phyloP scores from a whole-genome alignment of 169 alveolate genomes.

The Eimeria acervulina region DNA sequence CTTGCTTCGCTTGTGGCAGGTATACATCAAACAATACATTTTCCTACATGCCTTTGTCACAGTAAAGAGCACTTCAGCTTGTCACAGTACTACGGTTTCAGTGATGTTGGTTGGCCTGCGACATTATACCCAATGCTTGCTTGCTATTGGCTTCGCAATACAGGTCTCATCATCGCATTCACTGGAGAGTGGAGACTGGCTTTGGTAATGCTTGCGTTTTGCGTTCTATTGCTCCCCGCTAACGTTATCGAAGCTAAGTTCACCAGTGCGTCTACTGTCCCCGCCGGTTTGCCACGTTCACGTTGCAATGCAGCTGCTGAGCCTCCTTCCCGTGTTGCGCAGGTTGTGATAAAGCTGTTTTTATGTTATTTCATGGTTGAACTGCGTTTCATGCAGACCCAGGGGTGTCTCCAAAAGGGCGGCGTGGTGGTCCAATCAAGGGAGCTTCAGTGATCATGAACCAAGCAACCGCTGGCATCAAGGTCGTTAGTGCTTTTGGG shows the following conservation, averaged over 20 bases:
- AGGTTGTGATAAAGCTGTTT: not conserved
- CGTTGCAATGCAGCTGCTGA: not conserved
- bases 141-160: not conserved
- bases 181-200: conserved; percentile 76
- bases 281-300: not conserved
- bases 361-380: not conserved
- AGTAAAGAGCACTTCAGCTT: not conserved
- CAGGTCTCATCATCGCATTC: conserved; percentile 75
- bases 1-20: conserved; percentile 38
- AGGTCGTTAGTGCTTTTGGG: conserved; percentile 75
- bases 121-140: not conserved
- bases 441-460: conserved; percentile 51
- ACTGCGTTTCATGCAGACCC: conserved; percentile 11
- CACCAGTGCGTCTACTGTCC: not conserved
- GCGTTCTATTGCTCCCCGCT: conserved; percentile 56
- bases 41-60: not conserved
- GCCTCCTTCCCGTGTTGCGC: not conserved
- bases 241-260: conserved; percentile 39
- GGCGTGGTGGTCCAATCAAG: not conserved
- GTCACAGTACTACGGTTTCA: too few relatives aligned
- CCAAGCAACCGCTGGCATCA: conserved; percentile 72
- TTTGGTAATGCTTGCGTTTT: conserved; percentile 52
- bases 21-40: not conserved
- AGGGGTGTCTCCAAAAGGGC: not conserved
- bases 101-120: not conserved